Percentiles rank a stretch among this genome's conserved stretches.
Evolutionary conservation across 2,329 filamentous ascomycete species (phyloP).

Genomic region (Monosporascus ibericus): DNA sequence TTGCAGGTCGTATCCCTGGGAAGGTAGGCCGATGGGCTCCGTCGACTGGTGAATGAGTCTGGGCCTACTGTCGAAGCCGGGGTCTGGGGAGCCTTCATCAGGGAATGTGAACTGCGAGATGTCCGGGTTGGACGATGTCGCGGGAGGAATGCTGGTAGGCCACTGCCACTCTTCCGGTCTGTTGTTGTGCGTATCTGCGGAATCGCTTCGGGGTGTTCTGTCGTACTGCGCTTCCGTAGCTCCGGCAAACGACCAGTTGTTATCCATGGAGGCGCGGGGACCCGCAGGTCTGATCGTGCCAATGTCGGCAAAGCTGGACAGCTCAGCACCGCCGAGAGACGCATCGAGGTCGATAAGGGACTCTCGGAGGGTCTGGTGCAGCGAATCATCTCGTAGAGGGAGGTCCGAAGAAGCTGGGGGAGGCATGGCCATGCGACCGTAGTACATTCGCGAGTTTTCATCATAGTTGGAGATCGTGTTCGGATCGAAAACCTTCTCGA

Average conservation of each 20-base stretch:
- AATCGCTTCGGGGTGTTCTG: constrained; percentile 51
- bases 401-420: constrained; percentile 44
- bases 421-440: constrained; percentile 32
- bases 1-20: constrained; percentile 36
- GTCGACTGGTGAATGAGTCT: constrained; percentile 44
- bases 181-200: constrained; percentile 46
- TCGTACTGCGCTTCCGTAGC: constrained; percentile 33
- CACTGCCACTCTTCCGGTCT: constrained; percentile 54
- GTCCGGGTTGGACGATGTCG: constrained; percentile 45
- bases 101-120: constrained; percentile 44
- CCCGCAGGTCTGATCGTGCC: constrained; percentile 48
- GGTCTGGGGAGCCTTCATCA: constrained; percentile 24
- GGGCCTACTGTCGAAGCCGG: constrained; percentile 32
- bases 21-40: constrained; percentile 38
- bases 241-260: constrained; percentile 39
- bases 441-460: constrained; percentile 57
- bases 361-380: constrained; percentile 48
- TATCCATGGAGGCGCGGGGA: constrained; percentile 42
- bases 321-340: constrained; percentile 48
- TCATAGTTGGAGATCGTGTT: constrained; percentile 60
- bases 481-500: constrained; percentile 61
- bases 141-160: constrained; percentile 45
- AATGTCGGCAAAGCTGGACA: constrained; percentile 55
- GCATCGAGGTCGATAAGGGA: constrained; percentile 61
- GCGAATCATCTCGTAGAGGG: constrained; percentile 52